Conservation (phyloP, 306 rosid species). For the Dryas octopetala region DNA sequence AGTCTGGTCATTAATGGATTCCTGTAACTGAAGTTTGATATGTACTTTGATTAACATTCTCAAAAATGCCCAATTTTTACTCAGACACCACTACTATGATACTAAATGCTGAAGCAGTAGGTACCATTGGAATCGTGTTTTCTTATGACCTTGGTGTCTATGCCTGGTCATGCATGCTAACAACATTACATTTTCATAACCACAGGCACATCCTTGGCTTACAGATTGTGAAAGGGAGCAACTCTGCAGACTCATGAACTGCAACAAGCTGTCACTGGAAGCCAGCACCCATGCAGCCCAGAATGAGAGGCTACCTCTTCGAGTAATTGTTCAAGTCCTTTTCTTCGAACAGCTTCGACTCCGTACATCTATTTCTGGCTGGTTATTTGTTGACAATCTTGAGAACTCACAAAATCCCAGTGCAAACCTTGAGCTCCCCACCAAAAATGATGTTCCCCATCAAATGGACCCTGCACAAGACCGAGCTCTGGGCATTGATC, state of each 20-base stretch:
- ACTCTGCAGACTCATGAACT: constrained; percentile 78
- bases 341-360: constrained; percentile 88
- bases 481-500: constrained; percentile 22
- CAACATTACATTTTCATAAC: constrained; percentile 19
- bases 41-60: not conserved
- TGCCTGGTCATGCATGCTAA: constrained; percentile 18
- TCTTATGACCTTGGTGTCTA: not conserved
- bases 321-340: constrained; percentile 78
- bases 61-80: not conserved
- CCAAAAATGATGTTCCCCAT: constrained; percentile 32
- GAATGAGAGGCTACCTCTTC: constrained; percentile 75
- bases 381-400: constrained; percentile 71
- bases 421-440: constrained; percentile 44
- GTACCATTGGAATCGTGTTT: no score
- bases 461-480: constrained; percentile 35
- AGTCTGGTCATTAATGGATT: not conserved
- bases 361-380: constrained; percentile 78
- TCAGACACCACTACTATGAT: not conserved
- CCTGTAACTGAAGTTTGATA: not conserved
- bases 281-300: constrained; percentile 90
- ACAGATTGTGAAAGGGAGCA: constrained; percentile 79
- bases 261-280: constrained; percentile 79
- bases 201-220: constrained; percentile 88
- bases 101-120: no score
- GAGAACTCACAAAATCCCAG: constrained; percentile 51